Conservation (phyloP, 108 stramenopile genomes). For the Cyclotella cryptica region DNA sequence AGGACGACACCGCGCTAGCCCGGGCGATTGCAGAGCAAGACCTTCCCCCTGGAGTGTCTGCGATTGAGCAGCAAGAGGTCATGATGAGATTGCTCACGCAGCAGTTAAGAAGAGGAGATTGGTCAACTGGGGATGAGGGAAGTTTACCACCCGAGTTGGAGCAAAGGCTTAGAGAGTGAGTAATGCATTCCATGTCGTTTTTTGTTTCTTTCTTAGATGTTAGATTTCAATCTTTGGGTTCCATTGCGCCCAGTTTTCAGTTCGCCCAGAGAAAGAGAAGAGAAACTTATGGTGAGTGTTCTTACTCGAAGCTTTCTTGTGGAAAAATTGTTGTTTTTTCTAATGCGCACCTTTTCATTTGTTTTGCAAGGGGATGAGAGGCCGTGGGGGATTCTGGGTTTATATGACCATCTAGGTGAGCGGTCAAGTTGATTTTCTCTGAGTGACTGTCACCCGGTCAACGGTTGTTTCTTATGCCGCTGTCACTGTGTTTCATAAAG, state of each 20-base stretch:
- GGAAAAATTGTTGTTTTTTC: background rate
- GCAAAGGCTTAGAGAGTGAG: conserved; percentile 69
- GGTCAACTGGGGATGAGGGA: conserved; percentile 23
- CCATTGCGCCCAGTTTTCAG: conserved; percentile 47
- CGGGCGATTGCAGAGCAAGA: conserved; percentile 50
- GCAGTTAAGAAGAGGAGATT: conserved; percentile 42
- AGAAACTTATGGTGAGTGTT: conserved; percentile 60
- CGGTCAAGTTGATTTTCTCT: background rate
- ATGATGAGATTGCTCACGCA: conserved; percentile 57
- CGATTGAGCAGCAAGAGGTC: conserved; percentile 47
- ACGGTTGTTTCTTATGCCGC: too few relatives aligned
- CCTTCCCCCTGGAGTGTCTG: conserved; percentile 48
- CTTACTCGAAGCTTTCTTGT: background rate
- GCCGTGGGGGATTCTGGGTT: conserved; percentile 79
- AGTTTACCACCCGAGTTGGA: conserved; percentile 48
- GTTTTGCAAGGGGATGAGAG: conserved; percentile 28
- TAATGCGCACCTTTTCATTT: background rate
- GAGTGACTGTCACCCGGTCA: background rate
- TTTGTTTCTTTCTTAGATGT: background rate
- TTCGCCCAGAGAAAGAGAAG: conserved; percentile 87
- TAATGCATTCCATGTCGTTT: background rate
- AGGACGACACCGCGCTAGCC: conserved; percentile 43
- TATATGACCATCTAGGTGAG: conserved; percentile 75
- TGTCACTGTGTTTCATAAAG: background rate
- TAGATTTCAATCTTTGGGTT: background rate